These are phyloP conservation scores for Mucor racemosus DNA, from an alignment of 371 early-diverging fungal genomes.

Conservation along the genomic window DNA sequence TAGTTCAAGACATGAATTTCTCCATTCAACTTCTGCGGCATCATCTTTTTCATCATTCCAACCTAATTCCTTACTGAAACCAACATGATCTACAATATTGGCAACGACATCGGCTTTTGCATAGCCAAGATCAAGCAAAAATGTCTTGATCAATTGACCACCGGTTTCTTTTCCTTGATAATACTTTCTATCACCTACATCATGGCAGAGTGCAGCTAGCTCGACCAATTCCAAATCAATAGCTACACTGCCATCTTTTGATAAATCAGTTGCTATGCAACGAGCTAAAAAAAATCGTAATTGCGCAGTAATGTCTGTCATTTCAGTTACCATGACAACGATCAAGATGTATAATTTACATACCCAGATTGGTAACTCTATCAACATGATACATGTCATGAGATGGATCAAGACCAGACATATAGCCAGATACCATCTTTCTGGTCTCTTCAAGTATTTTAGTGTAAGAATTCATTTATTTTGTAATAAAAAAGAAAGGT, in stretches of 20 bases:
- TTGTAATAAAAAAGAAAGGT: neutral
- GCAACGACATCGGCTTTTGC: slow-evolving; percentile 55
- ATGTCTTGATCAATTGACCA: slow-evolving; percentile 47
- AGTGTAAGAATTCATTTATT: neutral
- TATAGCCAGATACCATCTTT: slow-evolving; percentile 65
- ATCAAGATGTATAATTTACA: neutral
- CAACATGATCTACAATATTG: slow-evolving; percentile 69
- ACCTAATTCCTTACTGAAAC: slow-evolving; percentile 73
- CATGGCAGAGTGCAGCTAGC: slow-evolving; percentile 78
- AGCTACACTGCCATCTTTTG: slow-evolving; percentile 30
- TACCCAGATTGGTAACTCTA: slow-evolving; percentile 72
- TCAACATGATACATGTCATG: slow-evolving; percentile 83
- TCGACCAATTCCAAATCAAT: slow-evolving; percentile 69
- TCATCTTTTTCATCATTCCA: slow-evolving; percentile 50
- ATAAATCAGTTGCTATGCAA: slow-evolving; percentile 45
- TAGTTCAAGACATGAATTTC: slow-evolving; percentile 63
- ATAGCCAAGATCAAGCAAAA: slow-evolving; percentile 43
- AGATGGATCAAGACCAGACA: slow-evolving; percentile 72
- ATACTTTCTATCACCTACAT: slow-evolving; percentile 79
- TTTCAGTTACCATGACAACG: neutral
- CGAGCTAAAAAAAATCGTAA: neutral
- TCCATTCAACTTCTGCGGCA: slow-evolving; percentile 49
- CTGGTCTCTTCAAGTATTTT: slow-evolving; percentile 44
- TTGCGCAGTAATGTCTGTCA: neutral
- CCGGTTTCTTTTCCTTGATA: slow-evolving; percentile 50